Evolutionary conservation across 805 yeast species (phyloP).

Genomic region (Alloascoidea africana): DNA sequence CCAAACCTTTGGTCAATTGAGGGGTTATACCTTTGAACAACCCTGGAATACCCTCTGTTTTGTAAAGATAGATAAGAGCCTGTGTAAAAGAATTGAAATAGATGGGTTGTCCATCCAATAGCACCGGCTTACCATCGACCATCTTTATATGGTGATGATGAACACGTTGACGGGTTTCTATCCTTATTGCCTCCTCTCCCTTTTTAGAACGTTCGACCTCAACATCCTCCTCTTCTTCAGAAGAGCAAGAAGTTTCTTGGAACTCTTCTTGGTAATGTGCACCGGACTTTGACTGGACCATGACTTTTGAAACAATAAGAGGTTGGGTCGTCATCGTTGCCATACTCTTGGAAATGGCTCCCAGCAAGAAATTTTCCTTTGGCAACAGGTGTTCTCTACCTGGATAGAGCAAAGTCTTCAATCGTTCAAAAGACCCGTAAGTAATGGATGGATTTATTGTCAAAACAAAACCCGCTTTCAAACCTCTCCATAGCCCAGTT

Average conservation of each 20-base stretch:
- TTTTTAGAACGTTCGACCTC: too few relatives aligned
- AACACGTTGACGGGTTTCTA: too few relatives aligned
- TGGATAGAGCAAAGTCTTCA: conserved; percentile 37
- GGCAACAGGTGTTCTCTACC: conserved; percentile 31
- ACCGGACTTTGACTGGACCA: conserved; percentile 51
- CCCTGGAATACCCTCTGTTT: conserved; percentile 46
- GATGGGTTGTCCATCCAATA: too few relatives aligned
- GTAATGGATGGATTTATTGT: conserved; percentile 81
- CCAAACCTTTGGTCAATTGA: conserved; percentile 64
- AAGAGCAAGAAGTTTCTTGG: too few relatives aligned
- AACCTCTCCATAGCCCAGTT: conserved; percentile 69
- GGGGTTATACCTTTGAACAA: conserved; percentile 74
- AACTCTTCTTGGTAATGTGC: too few relatives aligned
- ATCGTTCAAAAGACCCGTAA: conserved; percentile 63
- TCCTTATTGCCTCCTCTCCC: too few relatives aligned
- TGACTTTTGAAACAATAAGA: conserved; percentile 68
- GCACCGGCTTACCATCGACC: too few relatives aligned
- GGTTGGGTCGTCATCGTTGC: conserved; percentile 80
- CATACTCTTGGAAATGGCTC: conserved; percentile 66
- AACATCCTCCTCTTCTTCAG: too few relatives aligned
- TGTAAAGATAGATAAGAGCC: conserved; percentile 43
- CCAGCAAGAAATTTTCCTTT: conserved; percentile 50
- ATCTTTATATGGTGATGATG: too few relatives aligned
- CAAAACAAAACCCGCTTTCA: conserved; percentile 63
- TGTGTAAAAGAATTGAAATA: conserved; percentile 44